A percentile compares a stretch with the other conserved stretches of the same genome.
Evolutionary conservation across 1,284 basidiomycete genomes (phyloP).

Genomic region (Cystobasidium slooffiae): DNA sequence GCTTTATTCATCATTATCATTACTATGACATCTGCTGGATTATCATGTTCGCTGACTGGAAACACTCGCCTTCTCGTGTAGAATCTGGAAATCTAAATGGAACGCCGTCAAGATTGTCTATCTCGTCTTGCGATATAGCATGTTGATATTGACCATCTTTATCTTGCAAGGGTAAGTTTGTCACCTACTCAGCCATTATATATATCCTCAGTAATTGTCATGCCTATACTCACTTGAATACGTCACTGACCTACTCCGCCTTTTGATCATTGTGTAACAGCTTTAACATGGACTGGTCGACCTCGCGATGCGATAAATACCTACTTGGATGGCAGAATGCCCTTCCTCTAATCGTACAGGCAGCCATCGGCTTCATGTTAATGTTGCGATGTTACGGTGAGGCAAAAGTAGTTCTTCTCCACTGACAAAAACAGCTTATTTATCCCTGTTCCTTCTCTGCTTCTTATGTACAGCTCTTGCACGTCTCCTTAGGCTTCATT

Average conservation of each 20-base stretch:
- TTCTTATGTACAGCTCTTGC: not conserved
- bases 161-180: conserved; percentile 20
- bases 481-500: not conserved
- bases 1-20: not conserved
- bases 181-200: not conserved
- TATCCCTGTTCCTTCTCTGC: not conserved
- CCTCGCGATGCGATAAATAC: conserved; percentile 15
- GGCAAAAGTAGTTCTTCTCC: not conserved
- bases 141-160: conserved; percentile 24
- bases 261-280: too few species aligned
- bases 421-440: not conserved
- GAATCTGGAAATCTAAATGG: conserved; percentile 30
- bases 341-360: conserved; percentile 29
- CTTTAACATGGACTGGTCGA: conserved; percentile 7
- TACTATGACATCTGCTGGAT: too few species aligned
- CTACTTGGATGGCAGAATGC: conserved; percentile 29
- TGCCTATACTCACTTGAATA: not conserved
- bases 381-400: conserved; percentile 29
- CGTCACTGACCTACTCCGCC: too few species aligned
- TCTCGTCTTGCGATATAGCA: conserved; percentile 16
- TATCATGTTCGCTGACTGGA: not conserved
- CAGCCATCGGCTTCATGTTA: conserved; percentile 18
- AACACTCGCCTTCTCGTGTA: not conserved
- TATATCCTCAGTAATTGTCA: not conserved
- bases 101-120: conserved; percentile 26